Percentiles rank a stretch among this genome's conserved stretches.
Evolutionary conservation across 495 filamentous ascomycete genomes (phyloP).

Genomic region (Penicillium macrosclerotiorum): DNA sequence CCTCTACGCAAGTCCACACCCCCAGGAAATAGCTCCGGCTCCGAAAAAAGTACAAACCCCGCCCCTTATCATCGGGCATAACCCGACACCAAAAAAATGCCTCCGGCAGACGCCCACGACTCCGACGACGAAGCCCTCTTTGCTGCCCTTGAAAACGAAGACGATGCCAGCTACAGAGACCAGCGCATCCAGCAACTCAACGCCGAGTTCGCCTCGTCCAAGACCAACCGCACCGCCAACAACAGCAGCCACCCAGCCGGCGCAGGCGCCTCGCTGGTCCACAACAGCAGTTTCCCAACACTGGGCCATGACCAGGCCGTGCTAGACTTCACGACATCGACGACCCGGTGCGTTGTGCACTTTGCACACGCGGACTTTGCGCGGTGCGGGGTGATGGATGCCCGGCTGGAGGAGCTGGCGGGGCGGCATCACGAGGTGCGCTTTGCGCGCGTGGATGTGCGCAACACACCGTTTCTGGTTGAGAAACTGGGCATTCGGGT

Average conservation of each 20-base stretch:
- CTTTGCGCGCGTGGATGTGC: slow-evolving; percentile 68
- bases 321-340: slow-evolving; percentile 67
- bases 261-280: slow-evolving; percentile 18
- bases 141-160: slow-evolving; percentile 63
- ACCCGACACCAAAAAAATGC: neutral
- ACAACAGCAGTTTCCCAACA: slow-evolving; percentile 51
- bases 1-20: too few relatives aligned
- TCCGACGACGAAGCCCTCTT: slow-evolving; percentile 74
- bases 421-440: slow-evolving; percentile 64
- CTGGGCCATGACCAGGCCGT: slow-evolving; percentile 63
- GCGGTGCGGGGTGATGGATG: slow-evolving; percentile 69
- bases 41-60: neutral
- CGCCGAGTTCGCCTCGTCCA: slow-evolving; percentile 54
- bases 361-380: slow-evolving; percentile 75
- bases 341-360: slow-evolving; percentile 65
- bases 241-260: slow-evolving; percentile 15
- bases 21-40: too few relatives aligned
- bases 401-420: slow-evolving; percentile 59
- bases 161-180: slow-evolving; percentile 64
- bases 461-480: slow-evolving; percentile 70
- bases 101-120: slow-evolving; percentile 16
- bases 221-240: slow-evolving; percentile 24
- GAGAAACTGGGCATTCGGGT: slow-evolving; percentile 67
- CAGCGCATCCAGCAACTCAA: slow-evolving; percentile 70
- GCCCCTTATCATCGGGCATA: neutral